Percentiles rank a stretch among this genome's conserved stretches.
Conservation (phyloP, 2,329 filamentous ascomycete genomes). For the Aspergillus ruber region DNA sequence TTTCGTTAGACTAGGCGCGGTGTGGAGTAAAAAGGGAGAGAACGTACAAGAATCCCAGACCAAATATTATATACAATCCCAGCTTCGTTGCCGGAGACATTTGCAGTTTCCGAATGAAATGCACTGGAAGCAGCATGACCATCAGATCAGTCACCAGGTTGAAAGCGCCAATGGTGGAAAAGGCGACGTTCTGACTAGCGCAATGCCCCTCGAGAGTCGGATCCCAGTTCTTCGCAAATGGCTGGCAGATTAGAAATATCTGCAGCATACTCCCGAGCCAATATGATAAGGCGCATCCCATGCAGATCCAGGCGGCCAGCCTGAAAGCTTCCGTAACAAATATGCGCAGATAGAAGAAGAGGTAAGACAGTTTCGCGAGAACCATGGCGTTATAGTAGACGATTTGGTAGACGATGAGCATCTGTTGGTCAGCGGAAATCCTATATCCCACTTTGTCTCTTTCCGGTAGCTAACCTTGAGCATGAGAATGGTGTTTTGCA, state of each 20-base stretch:
- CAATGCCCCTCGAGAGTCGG: constrained; percentile 9
- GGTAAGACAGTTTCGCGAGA: constrained; percentile 19
- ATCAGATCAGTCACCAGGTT: constrained; percentile 18
- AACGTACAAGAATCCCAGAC: constrained; percentile 17
- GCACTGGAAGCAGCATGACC: constrained; percentile 16
- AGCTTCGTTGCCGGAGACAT: constrained; percentile 11
- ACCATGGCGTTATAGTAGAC: constrained; percentile 18
- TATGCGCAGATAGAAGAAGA: constrained; percentile 20
- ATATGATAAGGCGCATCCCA: constrained; percentile 13
- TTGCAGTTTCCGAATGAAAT: constrained; percentile 16
- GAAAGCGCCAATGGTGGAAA: constrained; percentile 8
- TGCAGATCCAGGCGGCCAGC: constrained; percentile 17
- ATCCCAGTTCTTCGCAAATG: constrained; percentile 16
- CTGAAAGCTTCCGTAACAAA: constrained; percentile 21
- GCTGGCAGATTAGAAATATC: constrained; percentile 15
- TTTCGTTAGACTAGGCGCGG: background rate
- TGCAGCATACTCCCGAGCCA: constrained; percentile 20
- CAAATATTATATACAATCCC: constrained; percentile 14
- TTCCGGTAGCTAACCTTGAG: too few species aligned
- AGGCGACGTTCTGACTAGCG: constrained; percentile 10
- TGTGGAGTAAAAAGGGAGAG: background rate
- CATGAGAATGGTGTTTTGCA: too few species aligned
- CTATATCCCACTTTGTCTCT: too few species aligned
- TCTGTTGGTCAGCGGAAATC: constrained; percentile 2
- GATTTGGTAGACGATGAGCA: constrained; percentile 10